Evolutionary conservation across 768 basidiomycete species (phyloP).

Genomic region (Floccularia luteovirens): DNA sequence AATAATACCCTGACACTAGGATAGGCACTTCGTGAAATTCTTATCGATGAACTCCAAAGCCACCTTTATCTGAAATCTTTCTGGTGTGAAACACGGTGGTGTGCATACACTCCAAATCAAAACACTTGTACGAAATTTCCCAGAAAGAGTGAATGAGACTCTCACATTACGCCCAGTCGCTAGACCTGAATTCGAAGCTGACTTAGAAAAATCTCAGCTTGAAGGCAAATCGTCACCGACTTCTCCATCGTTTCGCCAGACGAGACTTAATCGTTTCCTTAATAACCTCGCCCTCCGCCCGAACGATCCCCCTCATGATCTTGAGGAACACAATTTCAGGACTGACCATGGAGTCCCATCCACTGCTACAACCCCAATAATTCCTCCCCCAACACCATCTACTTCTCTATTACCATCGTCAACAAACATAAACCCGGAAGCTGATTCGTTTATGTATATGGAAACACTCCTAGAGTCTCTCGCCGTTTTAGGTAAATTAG

Average conservation of each 20-base stretch:
- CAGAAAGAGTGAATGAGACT: background rate
- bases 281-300: constrained; percentile 59
- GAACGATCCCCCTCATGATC: constrained; percentile 71
- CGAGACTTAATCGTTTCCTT: constrained; percentile 56
- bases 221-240: constrained; percentile 28
- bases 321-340: constrained; percentile 33
- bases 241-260: constrained; percentile 30
- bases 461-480: constrained; percentile 92
- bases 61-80: constrained; percentile 97
- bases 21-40: constrained; percentile 85
- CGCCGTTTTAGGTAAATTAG: constrained; percentile 83
- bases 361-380: constrained; percentile 4
- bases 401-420: constrained; percentile 11
- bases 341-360: constrained; percentile 10
- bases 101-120: constrained; percentile 75
- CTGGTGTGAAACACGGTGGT: constrained; percentile 94
- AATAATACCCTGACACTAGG: constrained; percentile 3
- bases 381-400: constrained; percentile 10
- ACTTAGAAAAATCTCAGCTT: constrained; percentile 21
- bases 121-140: constrained; percentile 48
- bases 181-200: constrained; percentile 57
- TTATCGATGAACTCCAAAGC: constrained; percentile 92
- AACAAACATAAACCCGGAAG: constrained; percentile 74
- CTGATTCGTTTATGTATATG: constrained; percentile 89
- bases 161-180: constrained; percentile 38